Percentiles rank a stretch among this genome's conserved stretches.
Evolutionary conservation across 139 green algal genomes (phyloP).

Genomic region (Asterochloris sp.): DNA sequence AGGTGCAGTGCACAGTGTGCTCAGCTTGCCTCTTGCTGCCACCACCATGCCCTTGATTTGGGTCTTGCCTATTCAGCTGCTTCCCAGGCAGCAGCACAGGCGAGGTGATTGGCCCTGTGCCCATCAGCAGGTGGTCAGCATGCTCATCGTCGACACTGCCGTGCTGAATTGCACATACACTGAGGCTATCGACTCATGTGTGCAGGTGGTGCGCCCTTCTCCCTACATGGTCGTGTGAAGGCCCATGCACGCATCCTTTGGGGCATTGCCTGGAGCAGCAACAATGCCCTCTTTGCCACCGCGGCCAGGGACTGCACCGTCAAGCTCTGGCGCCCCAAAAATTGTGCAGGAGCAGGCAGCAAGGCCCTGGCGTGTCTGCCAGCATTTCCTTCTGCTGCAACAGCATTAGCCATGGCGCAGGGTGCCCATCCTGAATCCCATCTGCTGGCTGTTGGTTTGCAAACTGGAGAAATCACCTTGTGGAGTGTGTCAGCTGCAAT

Average conservation of each 20-base stretch:
- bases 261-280: slow-evolving; percentile 63
- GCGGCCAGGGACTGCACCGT: slow-evolving; percentile 68
- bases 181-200: neutral
- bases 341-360: slow-evolving; percentile 15
- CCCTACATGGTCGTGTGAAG: slow-evolving; percentile 41
- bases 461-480: neutral
- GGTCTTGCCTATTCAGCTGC: neutral
- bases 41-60: neutral
- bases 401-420: neutral
- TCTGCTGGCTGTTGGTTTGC: neutral
- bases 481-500: neutral
- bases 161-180: too few species aligned
- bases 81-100: neutral
- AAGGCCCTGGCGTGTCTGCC: neutral
- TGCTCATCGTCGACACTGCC: neutral
- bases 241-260: slow-evolving; percentile 81
- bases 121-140: neutral
- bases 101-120: neutral
- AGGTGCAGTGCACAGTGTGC: neutral
- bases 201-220: slow-evolving; percentile 31
- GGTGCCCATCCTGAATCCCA: neutral
- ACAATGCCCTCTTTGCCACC: slow-evolving; percentile 62
- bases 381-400: neutral
- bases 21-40: neutral
- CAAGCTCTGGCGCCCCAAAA: slow-evolving; percentile 56